Conservation (phyloP, 176 grass and related monocot genomes). For the Zoysia pacifica region DNA sequence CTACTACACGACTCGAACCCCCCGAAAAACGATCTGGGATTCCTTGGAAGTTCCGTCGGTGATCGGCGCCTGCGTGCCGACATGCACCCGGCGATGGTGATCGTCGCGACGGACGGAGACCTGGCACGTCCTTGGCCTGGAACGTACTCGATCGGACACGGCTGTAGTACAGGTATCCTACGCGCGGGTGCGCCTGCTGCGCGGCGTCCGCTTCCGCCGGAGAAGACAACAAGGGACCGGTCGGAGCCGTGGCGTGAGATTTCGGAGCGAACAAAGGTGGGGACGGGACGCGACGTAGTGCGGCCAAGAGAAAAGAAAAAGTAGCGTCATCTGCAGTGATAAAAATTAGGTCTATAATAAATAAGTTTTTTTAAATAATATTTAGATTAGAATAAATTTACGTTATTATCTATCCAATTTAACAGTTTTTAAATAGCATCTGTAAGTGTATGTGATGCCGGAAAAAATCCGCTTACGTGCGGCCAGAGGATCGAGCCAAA, state of each 20-base stretch:
- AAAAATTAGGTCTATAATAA: too few relatives aligned
- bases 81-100: not conserved
- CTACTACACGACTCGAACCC: not conserved
- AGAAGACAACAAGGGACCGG: constrained; percentile 26
- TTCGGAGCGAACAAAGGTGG: constrained; percentile 35
- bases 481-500: not conserved
- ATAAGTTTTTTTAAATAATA: too few relatives aligned
- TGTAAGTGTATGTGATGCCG: too few relatives aligned
- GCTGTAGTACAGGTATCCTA: not conserved
- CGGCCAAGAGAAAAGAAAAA: too few relatives aligned
- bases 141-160: not conserved
- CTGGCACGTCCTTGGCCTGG: not conserved
- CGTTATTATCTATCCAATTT: too few relatives aligned
- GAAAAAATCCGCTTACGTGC: too few relatives aligned
- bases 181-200: not conserved
- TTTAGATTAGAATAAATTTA: too few relatives aligned
- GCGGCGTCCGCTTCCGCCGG: not conserved
- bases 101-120: not conserved
- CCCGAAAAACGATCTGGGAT: constrained; percentile 35
- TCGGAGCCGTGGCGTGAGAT: constrained; percentile 13
- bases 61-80: not conserved
- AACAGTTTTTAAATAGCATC: too few relatives aligned
- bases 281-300: constrained; percentile 17
- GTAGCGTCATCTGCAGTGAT: too few relatives aligned
- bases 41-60: constrained; percentile 11